phyloP scores from a whole-genome alignment of 1,139 yeast species.

The Yamadazyma siamensis region DNA sequence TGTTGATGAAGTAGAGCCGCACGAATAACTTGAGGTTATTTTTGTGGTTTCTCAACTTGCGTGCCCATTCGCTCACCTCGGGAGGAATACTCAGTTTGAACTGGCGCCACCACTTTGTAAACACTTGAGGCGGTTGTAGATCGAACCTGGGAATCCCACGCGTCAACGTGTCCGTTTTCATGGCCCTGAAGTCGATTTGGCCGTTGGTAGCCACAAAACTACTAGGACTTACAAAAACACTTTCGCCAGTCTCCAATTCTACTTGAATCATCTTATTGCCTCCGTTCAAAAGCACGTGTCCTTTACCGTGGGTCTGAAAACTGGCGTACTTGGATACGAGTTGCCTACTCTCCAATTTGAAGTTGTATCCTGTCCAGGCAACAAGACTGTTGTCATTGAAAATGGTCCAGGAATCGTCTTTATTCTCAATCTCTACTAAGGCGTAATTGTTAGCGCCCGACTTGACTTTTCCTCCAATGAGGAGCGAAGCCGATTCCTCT shows the following conservation, averaged over 20 bases:
- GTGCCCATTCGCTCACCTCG: neutral
- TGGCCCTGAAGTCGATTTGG: slow-evolving; percentile 3
- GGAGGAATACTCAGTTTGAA: neutral
- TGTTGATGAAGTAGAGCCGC: slow-evolving; percentile 12
- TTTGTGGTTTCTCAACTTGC: slow-evolving; percentile 5
- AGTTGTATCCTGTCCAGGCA: slow-evolving; percentile 46
- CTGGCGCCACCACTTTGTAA: slow-evolving; percentile 1
- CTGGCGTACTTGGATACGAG: slow-evolving; percentile 19
- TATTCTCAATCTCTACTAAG: slow-evolving; percentile 19
- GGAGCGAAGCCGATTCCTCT: slow-evolving; percentile 23
- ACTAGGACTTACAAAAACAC: slow-evolving; percentile 31
- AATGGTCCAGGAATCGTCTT: slow-evolving; percentile 33
- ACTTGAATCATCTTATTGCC: slow-evolving; percentile 32
- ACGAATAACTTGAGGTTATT: slow-evolving; percentile 9
- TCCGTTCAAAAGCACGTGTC: slow-evolving; percentile 34
- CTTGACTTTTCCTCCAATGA: slow-evolving; percentile 24
- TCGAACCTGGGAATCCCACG: slow-evolving; percentile 4
- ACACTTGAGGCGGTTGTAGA: neutral
- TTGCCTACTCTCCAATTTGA: slow-evolving; percentile 19
- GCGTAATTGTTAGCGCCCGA: slow-evolving; percentile 21
- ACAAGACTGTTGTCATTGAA: slow-evolving; percentile 27
- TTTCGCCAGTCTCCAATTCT: slow-evolving; percentile 27
- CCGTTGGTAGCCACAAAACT: slow-evolving; percentile 32
- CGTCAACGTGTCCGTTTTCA: slow-evolving; percentile 6
- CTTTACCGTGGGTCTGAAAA: slow-evolving; percentile 29